Base-by-base conservation (phyloP, 192 early-diverging fungal genomes). In the Endogone sp. region DNA sequence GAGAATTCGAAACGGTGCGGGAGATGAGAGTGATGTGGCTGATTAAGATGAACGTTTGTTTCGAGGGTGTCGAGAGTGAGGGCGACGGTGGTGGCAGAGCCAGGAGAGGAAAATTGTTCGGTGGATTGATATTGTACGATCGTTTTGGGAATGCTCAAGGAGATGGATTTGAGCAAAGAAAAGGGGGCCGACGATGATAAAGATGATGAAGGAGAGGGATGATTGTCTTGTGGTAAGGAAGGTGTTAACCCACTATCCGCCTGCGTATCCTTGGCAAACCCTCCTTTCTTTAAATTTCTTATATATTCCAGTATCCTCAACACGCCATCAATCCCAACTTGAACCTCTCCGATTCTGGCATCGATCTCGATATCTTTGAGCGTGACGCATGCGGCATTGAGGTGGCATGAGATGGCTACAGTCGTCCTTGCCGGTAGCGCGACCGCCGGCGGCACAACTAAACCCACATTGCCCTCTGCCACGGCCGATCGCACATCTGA, bases 381-480 rank as follows among this genome's bases (percentile, higher is more conserved):
- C 0, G 78, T 70, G 2, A 76, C 62, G 68, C 81, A 82, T 0
- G 72, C 69, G 22, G 81, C 75, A 10, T 72, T 75, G 26, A 82
- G 68, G 69, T 75, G 70, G 66, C 70, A 77, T 20, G 70, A 80
- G 23, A 82, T 37, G 0, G 60, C 67, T 8, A 82, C 29, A 4
- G 27, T 44, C n/a, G 69, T 64, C 0, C 63, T 25, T 30, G 56
- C n/a, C 9, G 78, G 75, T 16, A 82, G 27, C 6, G 25, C 24
- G 29, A 73, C 30, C 27, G 66, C 65, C 2, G 71, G 32, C 24
- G 27, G 23, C 4, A 64, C 11, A n/a, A 24, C 37, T 23, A 24
- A 26, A 13, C n/a, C 30, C 16, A 23, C 30, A 22, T 63, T 21
- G 44, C 29, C 32, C 2, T 65, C 27, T 16, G 59, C 28, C 16